Base-by-base conservation (phyloP, 1,284 basidiomycete species). In the Sanghuangporus sanghuang region DNA sequence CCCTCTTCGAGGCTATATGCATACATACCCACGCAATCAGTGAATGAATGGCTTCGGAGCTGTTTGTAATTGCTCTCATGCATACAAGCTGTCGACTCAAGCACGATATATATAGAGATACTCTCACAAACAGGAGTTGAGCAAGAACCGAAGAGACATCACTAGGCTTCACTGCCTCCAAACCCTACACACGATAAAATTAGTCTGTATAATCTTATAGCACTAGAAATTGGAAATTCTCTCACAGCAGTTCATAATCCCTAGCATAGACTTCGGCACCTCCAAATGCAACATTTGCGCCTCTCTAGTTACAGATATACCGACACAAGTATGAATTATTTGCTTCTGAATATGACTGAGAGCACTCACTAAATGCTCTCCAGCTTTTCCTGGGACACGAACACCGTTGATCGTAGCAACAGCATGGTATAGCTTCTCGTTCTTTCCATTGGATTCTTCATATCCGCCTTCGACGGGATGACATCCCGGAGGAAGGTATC, bases 311-410 rank as follows among this genome's bases (percentile, higher is more conserved):
- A 57, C 8, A 46, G 8, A 9, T 48, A 61, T 63, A 49, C 57
- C 27, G 55, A 42, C 38, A 71, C 32, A 71, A 68, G 42, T 73
- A 66, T 18, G 6, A n/a, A n/a, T n/a, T 69, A 44, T 8, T 23
- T n/a, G 21, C 44, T n/a, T 8, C 39, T 27, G 55, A 54, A 40
- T 72, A 73, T 46, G 66, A 68, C 14, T 69, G 69, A 53, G 64
- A 66, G 56, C 38, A 75, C 82, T 23, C 67, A 89, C 89, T 46
- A 92, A 75, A 73, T 92, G 90, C 63, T 81, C 76, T 1, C 85
- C 86, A 0, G 85, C 81, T 76, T 92, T 92, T 7, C 90, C 90
- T 3, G 89, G 90, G 38, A 92, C 83, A 46, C 70, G 76, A 6
- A 85, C 70, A 0, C 80, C 81, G 53, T 80, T 72, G 35, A 90